Evolutionary conservation across 345 rosid species (phyloP).

Genomic region (Kernera saxatilis): DNA sequence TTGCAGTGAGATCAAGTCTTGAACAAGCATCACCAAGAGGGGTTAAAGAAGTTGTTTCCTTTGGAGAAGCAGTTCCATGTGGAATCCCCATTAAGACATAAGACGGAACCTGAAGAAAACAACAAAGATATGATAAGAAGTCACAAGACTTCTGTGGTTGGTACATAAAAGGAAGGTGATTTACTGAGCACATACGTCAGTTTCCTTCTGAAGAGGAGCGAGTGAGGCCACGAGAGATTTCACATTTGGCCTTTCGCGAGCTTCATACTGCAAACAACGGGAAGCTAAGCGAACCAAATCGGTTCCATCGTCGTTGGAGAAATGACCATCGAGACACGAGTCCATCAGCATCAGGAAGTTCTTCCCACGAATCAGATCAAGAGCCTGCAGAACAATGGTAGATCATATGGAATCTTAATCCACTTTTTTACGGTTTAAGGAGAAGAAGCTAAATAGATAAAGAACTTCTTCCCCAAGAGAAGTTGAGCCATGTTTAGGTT

Average conservation of each 20-base stretch:
- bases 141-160: not conserved
- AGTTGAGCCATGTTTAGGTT: not conserved
- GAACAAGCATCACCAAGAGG: conserved; percentile 83
- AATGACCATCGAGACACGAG: conserved; percentile 72
- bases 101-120: conserved; percentile 52
- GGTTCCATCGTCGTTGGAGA: conserved; percentile 89
- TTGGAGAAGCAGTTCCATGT: conserved; percentile 46
- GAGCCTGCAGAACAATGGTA: conserved; percentile 51
- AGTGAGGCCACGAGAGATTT: conserved; percentile 73
- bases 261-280: conserved; percentile 79
- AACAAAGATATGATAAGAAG: not conserved
- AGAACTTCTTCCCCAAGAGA: not conserved
- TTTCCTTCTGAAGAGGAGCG: conserved; percentile 68
- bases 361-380: conserved; percentile 76
- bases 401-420: not conserved
- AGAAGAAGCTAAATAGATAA: not conserved
- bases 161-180: not conserved
- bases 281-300: conserved; percentile 76
- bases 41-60: conserved; percentile 39
- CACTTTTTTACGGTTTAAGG: not conserved
- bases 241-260: conserved; percentile 87
- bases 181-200: conserved; percentile 39
- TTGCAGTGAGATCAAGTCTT: conserved; percentile 70
- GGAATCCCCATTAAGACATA: conserved; percentile 59
- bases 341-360: conserved; percentile 79